These are phyloP conservation scores for Penicillium nucicola DNA, from an alignment of 495 filamentous ascomycete species.

Conservation along the genomic window DNA sequence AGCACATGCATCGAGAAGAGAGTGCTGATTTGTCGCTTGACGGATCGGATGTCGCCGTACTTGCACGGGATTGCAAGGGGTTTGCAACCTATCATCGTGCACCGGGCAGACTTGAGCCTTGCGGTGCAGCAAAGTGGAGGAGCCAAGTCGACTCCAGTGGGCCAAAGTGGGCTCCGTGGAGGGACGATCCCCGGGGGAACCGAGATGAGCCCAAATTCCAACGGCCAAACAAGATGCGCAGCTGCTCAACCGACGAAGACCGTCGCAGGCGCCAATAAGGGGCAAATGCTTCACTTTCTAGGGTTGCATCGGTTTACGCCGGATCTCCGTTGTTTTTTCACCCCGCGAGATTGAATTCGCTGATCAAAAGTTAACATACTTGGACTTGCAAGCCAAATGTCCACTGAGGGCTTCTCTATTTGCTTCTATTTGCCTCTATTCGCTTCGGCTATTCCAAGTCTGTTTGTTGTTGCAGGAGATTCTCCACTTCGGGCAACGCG, in stretches of 20 bases:
- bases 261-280: constrained; percentile 1
- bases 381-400: not conserved
- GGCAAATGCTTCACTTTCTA: not conserved
- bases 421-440: too few relatives aligned
- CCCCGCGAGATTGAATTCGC: constrained; percentile 16
- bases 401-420: too few relatives aligned
- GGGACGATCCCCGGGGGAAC: constrained; percentile 1
- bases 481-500: not conserved
- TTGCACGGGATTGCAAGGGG: constrained; percentile 1
- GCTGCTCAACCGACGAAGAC: constrained; percentile 5
- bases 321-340: constrained; percentile 19
- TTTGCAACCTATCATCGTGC: not conserved
- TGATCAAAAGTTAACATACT: constrained; percentile 9
- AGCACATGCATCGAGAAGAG: constrained; percentile 35
- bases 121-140: not conserved
- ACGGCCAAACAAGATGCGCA: not conserved
- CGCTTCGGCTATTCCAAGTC: too few relatives aligned
- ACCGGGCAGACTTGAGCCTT: not conserved
- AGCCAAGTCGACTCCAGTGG: too few relatives aligned
- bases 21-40: constrained; percentile 30
- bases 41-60: constrained; percentile 22
- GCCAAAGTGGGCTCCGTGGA: too few relatives aligned
- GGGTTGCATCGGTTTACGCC: constrained; percentile 23
- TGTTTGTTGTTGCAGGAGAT: not conserved
- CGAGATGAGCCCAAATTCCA: too few relatives aligned